Conservation (phyloP, 1,139 yeast genomes). For the Saccharomyces hybrid region DNA sequence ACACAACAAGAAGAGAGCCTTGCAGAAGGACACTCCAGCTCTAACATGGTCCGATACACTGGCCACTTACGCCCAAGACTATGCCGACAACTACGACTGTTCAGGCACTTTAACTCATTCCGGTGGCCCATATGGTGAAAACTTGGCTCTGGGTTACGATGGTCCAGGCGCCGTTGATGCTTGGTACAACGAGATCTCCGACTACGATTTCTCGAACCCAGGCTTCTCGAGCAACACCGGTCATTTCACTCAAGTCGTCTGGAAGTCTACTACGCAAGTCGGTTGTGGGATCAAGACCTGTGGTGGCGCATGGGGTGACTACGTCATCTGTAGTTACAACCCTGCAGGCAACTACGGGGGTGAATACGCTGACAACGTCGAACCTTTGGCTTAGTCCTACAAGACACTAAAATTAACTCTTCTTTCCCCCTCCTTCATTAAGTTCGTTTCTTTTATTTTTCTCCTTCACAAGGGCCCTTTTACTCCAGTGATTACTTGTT, state of each 20-base stretch:
- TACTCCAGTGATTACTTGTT: too few species aligned
- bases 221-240: slow-evolving; percentile 41
- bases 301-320: slow-evolving; percentile 43
- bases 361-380: slow-evolving; percentile 29
- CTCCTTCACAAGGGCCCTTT: background rate
- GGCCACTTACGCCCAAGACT: slow-evolving; percentile 59
- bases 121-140: slow-evolving; percentile 78
- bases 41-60: slow-evolving; percentile 58
- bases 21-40: slow-evolving; percentile 47
- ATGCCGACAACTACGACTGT: slow-evolving; percentile 64
- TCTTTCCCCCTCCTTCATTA: background rate
- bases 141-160: slow-evolving; percentile 67
- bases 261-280: slow-evolving; percentile 59
- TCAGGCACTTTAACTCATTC: slow-evolving; percentile 63
- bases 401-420: background rate
- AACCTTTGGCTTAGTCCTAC: slow-evolving; percentile 9
- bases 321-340: slow-evolving; percentile 53
- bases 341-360: slow-evolving; percentile 54
- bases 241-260: slow-evolving; percentile 80
- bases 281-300: slow-evolving; percentile 64
- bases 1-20: slow-evolving; percentile 64
- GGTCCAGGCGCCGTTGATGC: slow-evolving; percentile 61
- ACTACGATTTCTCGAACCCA: slow-evolving; percentile 47
- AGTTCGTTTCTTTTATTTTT: background rate
- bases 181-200: slow-evolving; percentile 69